These are phyloP conservation scores for Orbilia quercus DNA, from an alignment of 2,329 filamentous ascomycete genomes.

Conservation along the genomic window DNA sequence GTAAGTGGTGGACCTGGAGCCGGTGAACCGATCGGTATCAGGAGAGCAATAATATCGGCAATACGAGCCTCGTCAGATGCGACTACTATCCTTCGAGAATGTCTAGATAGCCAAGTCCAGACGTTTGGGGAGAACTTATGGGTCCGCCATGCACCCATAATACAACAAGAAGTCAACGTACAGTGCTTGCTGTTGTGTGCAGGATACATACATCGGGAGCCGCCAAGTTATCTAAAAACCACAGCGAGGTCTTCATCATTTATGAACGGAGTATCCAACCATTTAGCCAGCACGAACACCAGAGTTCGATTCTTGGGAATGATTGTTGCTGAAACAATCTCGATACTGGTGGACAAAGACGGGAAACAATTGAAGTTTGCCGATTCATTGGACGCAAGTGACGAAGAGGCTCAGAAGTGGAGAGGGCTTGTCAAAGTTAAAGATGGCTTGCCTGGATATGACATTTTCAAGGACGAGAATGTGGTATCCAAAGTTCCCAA, in stretches of 20 bases:
- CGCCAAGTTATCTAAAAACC: constrained; percentile 74
- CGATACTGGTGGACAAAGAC: constrained; percentile 70
- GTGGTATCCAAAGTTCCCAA: constrained; percentile 7
- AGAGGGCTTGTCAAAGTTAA: constrained; percentile 72
- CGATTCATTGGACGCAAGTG: constrained; percentile 80
- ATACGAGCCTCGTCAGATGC: constrained; percentile 67
- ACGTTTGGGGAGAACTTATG: constrained; percentile 85
- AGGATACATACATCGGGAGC: constrained; percentile 77
- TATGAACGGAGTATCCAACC: constrained; percentile 83
- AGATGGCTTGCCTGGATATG: constrained; percentile 67
- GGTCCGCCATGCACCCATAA: constrained; percentile 82
- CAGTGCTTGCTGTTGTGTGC: constrained; percentile 81
- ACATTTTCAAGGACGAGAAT: constrained; percentile 32
- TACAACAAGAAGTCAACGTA: constrained; percentile 88
- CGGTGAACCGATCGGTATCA: constrained; percentile 73
- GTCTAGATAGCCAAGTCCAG: constrained; percentile 38
- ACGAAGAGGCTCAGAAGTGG: constrained; percentile 79
- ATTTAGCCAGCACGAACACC: constrained; percentile 79
- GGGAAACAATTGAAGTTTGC: constrained; percentile 81
- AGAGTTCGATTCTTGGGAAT: constrained; percentile 86
- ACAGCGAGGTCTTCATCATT: constrained; percentile 78
- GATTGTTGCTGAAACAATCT: constrained; percentile 80
- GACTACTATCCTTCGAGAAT: constrained; percentile 40
- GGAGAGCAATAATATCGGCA: constrained; percentile 73
- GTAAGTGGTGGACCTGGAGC: constrained; percentile 73